Evolutionary conservation across 1,284 basidiomycete genomes (phyloP), one percentile per base, ranked within the genome.

Genomic region (Termitomyces sp.): DNA sequence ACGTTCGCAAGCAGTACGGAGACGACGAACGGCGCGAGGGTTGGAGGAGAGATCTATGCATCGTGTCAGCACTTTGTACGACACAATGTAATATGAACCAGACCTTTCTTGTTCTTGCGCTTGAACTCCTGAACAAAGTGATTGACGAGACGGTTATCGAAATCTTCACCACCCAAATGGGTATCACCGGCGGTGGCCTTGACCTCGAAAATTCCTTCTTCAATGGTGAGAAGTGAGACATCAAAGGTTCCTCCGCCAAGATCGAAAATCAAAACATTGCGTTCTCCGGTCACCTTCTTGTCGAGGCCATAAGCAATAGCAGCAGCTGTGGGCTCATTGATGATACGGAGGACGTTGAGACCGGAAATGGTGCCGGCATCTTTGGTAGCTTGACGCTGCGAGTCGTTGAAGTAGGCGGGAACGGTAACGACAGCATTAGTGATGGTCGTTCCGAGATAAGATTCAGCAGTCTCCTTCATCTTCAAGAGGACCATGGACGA

Each of bases 181-280:
- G 95, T 99, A 79, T 98, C 96, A 84, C 95, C 96, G 59, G 96
- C 95, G 61, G 95, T 98, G 59, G 96, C 94, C 81, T 97, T 96
- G 74, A 98, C 95, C 75, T 97, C 95, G 78, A 98, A 99, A 75
- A 99, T 94, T 74, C 94, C 95, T 76, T 97, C 95, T 74, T 98
- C 94, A 61, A 98, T 98, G 60, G 94, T 95, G 64, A 99, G 77
- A 59, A 99, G 91, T 34, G 95, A 98, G 33, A 98, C 96, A 88
- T 98, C 96, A 74, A 98, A 98, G 46, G 95, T 98, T 81, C 95
- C 95, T 81, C 96, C 96, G 63, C 95, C 96, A 50, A 98, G 85
- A 81, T 99, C 96, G 79, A 97, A 98, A 73, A 99, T 94, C 67
- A 96, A 80, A 59, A 96, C 92, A 69, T 97, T 96, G 64, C 90